phyloP scores from a whole-genome alignment of 768 basidiomycete genomes.

The Porphyrellus cyaneotinctus region DNA sequence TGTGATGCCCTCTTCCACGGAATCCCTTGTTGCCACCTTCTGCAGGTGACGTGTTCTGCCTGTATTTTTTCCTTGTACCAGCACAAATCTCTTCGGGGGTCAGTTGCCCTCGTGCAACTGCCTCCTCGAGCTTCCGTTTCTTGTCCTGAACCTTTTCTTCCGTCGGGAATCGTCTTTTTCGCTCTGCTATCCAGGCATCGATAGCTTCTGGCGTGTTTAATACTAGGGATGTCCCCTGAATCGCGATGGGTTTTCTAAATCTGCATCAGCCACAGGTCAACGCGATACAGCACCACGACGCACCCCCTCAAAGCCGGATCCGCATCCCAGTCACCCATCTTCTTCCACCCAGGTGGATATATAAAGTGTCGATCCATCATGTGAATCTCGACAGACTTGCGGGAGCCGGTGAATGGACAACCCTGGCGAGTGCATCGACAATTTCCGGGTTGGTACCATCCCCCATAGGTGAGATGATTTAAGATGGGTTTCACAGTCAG shows the following conservation, averaged over 20 bases:
- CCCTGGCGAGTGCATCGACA: constrained; percentile 54
- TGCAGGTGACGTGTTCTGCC: constrained; percentile 21
- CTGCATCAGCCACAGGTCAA: constrained; percentile 6
- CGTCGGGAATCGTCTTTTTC: constrained; percentile 84
- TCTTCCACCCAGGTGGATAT: constrained; percentile 71
- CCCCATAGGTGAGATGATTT: constrained; percentile 21
- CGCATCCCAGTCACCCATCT: constrained; percentile 69
- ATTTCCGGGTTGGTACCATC: constrained; percentile 66
- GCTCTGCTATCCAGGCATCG: constrained; percentile 82
- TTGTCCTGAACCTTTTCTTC: constrained; percentile 69
- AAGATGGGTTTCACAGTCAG: constrained; percentile 10
- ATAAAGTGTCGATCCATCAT: constrained; percentile 91
- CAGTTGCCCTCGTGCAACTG: constrained; percentile 75
- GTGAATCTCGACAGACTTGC: constrained; percentile 69
- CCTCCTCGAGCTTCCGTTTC: constrained; percentile 73
- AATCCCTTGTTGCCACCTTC: constrained; percentile 3
- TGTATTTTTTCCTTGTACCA: constrained; percentile 41
- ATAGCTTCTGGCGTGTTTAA: constrained; percentile 82
- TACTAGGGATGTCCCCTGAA: constrained; percentile 73
- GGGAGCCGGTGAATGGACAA: constrained; percentile 69
- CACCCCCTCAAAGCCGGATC: constrained; percentile 81
- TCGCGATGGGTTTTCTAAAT: constrained; percentile 62
- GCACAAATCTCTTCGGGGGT: constrained; percentile 42
- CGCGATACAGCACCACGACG: constrained; percentile 9
- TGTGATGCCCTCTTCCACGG: constrained; percentile 13